These are phyloP conservation scores for Botrytis squamosa DNA, from an alignment of 2,329 filamentous ascomycete species.

Conservation along the genomic window DNA sequence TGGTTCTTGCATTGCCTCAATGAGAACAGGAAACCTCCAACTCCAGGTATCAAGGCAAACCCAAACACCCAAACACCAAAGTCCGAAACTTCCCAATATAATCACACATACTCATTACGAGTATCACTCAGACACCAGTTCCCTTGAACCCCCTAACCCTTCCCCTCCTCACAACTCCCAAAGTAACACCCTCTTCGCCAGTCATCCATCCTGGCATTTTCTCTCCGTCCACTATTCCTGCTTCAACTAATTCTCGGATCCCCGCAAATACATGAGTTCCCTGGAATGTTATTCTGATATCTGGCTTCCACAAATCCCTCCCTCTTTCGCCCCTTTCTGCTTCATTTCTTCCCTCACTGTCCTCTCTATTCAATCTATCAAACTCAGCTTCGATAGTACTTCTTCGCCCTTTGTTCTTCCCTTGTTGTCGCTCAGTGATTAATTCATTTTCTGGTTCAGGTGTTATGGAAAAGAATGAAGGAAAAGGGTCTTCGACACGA, in stretches of 20 bases:
- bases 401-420: conserved; percentile 34
- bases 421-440: conserved; percentile 28
- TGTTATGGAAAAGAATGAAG: conserved; percentile 32
- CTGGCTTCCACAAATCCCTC: conserved; percentile 50
- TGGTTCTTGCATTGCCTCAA: background rate
- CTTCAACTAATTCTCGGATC: conserved; percentile 72
- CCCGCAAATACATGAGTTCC: conserved; percentile 80
- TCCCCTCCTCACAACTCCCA: conserved; percentile 66
- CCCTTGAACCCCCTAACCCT: conserved; percentile 60
- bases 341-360: conserved; percentile 33
- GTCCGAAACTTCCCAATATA: background rate
- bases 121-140: conserved; percentile 42
- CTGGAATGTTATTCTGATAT: conserved; percentile 65
- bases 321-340: conserved; percentile 21
- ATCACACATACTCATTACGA: background rate
- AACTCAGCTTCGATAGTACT: conserved; percentile 31
- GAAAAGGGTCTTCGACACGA: conserved; percentile 58
- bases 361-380: conserved; percentile 34
- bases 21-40: background rate
- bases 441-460: conserved; percentile 30
- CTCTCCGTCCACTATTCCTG: conserved; percentile 71
- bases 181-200: conserved; percentile 77
- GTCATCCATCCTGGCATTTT: conserved; percentile 90
- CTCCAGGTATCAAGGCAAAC: conserved; percentile 11
- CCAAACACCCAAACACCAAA: conserved; percentile 4